These are phyloP conservation scores for Chondrus crispus DNA, from an alignment of 23 red algal species.

Conservation along the genomic window DNA sequence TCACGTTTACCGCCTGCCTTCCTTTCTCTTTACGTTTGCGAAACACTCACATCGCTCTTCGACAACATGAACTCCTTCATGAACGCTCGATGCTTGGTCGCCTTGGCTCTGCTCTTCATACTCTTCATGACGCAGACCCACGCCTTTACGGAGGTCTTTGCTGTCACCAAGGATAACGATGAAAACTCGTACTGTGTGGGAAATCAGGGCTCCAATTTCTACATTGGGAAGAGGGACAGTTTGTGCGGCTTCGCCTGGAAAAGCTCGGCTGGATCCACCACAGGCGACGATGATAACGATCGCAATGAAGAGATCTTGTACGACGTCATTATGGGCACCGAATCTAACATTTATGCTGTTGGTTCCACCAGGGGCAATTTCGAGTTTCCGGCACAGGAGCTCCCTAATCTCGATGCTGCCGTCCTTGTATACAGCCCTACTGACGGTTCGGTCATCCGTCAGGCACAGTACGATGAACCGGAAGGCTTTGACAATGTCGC, in stretches of 20 bases:
- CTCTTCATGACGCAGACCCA: too few species aligned
- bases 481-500: conserved; percentile 41
- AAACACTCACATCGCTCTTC: too few species aligned
- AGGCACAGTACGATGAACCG: conserved; percentile 30
- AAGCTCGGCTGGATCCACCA: conserved; percentile 41
- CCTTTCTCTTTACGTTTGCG: too few species aligned
- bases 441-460: conserved; percentile 8
- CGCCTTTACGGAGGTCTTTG: conserved; percentile 50
- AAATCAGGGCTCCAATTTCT: conserved; percentile 50
- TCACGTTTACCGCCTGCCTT: too few species aligned
- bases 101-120: too few species aligned
- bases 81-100: too few species aligned
- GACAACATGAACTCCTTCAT: too few species aligned
- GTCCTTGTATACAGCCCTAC: conserved; percentile 34
- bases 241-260: conserved; percentile 25
- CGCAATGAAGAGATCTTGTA: conserved; percentile 43
- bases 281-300: conserved; percentile 39
- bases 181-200: conserved; percentile 27
- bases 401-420: conserved; percentile 40
- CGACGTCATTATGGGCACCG: neutral
- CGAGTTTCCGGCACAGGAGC: conserved; percentile 14
- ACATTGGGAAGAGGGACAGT: conserved; percentile 11
- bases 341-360: conserved; percentile 31
- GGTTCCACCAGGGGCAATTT: conserved; percentile 53
- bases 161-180: conserved; percentile 6